These are phyloP conservation scores for Talaromyces sp. DNA, from an alignment of 2,329 filamentous ascomycete species.

Conservation along the genomic window DNA sequence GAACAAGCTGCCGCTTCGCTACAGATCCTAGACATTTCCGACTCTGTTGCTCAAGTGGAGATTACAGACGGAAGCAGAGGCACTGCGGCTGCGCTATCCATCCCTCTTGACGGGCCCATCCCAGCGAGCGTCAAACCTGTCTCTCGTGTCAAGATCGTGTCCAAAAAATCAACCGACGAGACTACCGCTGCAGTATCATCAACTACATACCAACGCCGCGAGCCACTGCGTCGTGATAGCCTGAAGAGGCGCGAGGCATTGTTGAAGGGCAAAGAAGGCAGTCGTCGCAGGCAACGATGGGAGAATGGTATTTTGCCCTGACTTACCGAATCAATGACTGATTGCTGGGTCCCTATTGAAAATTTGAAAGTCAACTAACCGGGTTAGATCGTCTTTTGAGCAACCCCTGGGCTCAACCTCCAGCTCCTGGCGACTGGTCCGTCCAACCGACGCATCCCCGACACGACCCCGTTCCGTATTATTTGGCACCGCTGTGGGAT, in stretches of 20 bases:
- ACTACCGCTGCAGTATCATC: conserved; percentile 27
- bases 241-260: conserved; percentile 68
- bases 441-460: conserved; percentile 77
- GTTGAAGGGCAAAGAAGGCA: conserved; percentile 87
- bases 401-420: conserved; percentile 83
- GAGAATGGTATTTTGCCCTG: conserved; percentile 71
- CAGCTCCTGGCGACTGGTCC: conserved; percentile 77
- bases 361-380: not conserved
- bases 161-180: conserved; percentile 13
- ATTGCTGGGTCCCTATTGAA: not conserved
- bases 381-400: conserved; percentile 72
- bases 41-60: conserved; percentile 17
- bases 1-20: conserved; percentile 42
- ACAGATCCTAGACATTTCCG: conserved; percentile 33
- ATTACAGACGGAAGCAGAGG: conserved; percentile 51
- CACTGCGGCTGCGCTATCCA: conserved; percentile 64
- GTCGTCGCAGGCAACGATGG: conserved; percentile 80
- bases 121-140: conserved; percentile 29
- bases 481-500: conserved; percentile 84
- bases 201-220: conserved; percentile 51
- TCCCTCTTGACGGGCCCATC: conserved; percentile 66
- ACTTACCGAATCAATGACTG: conserved; percentile 18
- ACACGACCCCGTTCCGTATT: conserved; percentile 74
- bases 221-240: conserved; percentile 58
- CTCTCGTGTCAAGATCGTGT: conserved; percentile 28